Evolutionary conservation across 306 rosid genomes (phyloP).

Genomic region (Cyamopsis tetragonoloba): DNA sequence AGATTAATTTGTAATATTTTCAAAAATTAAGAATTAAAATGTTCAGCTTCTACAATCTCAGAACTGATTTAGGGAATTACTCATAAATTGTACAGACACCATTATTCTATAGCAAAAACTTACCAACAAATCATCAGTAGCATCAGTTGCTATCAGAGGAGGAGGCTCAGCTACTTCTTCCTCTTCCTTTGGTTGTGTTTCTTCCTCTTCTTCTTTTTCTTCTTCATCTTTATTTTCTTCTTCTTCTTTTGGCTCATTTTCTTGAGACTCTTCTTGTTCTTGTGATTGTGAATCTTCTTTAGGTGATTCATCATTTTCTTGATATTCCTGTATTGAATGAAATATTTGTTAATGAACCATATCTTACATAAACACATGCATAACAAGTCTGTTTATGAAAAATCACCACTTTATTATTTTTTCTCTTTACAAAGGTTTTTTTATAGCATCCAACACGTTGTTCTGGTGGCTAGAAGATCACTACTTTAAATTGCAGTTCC

Average conservation of each 20-base stretch:
- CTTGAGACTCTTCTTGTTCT: slow-evolving; percentile 46
- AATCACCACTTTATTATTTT: not conserved
- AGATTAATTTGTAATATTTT: too few relatives aligned
- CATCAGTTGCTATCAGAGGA: slow-evolving; percentile 67
- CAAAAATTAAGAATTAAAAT: too few relatives aligned
- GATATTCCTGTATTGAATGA: slow-evolving; percentile 50
- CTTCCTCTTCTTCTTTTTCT: slow-evolving; percentile 38
- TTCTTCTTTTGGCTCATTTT: slow-evolving; percentile 53
- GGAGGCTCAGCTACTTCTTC: slow-evolving; percentile 59
- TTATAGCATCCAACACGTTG: too few relatives aligned
- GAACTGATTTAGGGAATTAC: too few relatives aligned
- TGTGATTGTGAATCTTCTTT: slow-evolving; percentile 44
- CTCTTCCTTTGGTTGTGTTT: slow-evolving; percentile 18
- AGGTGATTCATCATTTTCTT: slow-evolving; percentile 42
- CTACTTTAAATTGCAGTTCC: too few relatives aligned
- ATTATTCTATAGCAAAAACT: not conserved
- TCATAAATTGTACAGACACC: not conserved
- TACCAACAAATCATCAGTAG: slow-evolving; percentile 65
- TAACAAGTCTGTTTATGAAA: not conserved
- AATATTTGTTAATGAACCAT: not conserved
- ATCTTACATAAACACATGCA: not conserved
- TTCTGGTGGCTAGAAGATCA: too few relatives aligned
- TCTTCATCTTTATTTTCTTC: slow-evolving; percentile 45
- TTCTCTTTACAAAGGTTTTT: not conserved
- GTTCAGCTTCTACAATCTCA: too few relatives aligned